phyloP scores from a whole-genome alignment of 148 eudicot species.

The Vaccinium darrowii region DNA sequence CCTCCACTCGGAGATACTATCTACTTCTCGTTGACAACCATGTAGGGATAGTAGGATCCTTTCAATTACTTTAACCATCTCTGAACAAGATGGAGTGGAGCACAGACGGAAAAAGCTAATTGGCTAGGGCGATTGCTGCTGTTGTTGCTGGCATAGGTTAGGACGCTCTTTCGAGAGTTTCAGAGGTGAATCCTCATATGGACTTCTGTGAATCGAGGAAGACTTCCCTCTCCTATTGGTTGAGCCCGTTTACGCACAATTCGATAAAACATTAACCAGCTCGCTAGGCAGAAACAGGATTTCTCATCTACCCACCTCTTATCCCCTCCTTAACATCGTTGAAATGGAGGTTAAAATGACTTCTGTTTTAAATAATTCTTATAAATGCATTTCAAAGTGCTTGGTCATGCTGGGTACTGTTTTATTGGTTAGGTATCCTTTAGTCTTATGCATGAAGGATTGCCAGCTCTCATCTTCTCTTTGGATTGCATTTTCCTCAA shows the following conservation, averaged over 20 bases:
- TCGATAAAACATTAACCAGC: neutral
- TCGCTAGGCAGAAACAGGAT: neutral
- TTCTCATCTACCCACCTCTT: neutral
- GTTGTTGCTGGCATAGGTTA: neutral
- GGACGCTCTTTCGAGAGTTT: neutral
- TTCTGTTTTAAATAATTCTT: neutral
- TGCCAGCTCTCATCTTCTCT: neutral
- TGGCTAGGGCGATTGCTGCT: neutral
- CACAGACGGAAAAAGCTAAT: neutral
- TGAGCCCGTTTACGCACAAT: neutral
- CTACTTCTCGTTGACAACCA: neutral
- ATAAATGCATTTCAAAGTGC: neutral
- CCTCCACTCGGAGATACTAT: neutral
- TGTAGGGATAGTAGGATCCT: neutral
- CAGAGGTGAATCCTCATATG: neutral
- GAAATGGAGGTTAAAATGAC: slow-evolving; percentile 4
- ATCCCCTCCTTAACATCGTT: neutral
- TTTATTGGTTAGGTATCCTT: neutral
- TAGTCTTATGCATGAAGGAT: neutral
- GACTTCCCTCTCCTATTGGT: neutral
- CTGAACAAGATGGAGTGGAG: neutral
- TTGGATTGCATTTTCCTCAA: neutral
- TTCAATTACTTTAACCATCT: neutral
- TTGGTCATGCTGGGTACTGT: slow-evolving; percentile 9
- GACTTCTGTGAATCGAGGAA: neutral